Evolutionary conservation across 805 yeast species (phyloP), one percentile per base, ranked within the genome.

Genomic region (Wickerhamiella vanderwaltii): DNA sequence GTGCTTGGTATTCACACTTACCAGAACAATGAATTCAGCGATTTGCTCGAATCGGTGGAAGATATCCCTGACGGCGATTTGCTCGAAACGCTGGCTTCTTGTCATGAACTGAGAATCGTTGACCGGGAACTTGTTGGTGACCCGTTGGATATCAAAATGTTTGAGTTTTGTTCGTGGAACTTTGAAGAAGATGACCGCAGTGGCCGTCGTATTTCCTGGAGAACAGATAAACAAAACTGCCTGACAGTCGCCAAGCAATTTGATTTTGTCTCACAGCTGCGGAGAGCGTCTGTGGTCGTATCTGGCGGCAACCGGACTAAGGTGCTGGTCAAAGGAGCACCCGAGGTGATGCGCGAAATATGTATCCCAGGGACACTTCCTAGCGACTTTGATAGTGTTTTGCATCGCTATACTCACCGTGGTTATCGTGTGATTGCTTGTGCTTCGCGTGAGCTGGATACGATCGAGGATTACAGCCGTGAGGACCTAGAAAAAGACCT

Each of bases 371-470:
- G 70, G 15, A 65, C 86, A 0, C 61, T 91, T 37, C 98, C 99
- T 1, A 55, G 59, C 1, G 73, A 86, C 52, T 91, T 72, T 56
- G 78, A 79, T 18, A 80, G 79, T 25, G 57, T 81, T 17, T 66
- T 91, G 26, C 79, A 85, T 53, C 69, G 77, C 44, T 91, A 91
- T 57, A 91, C 99, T 0, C 97, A 86, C 57, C 74, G 77, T 37
- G 99, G 99, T 1, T 85, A 78, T 58, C 75, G 99, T 55, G 96
- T 91, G 1, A 91, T 91, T 61, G 97, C 95, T 0, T 79, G 94
- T 58, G 97, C 95, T n/a, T 49, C 47, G 23, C 73, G 78, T 15
- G 95, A 87, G 57, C 58, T 68, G 3, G 71, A 76, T 30, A 63
- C 87, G 53, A 71, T 67, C 23, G 83, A 84, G 55, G 58, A 79